Evolutionary conservation across 768 basidiomycete genomes (phyloP), one percentile per base, ranked within the genome.

Genomic region (Russula sp.): DNA sequence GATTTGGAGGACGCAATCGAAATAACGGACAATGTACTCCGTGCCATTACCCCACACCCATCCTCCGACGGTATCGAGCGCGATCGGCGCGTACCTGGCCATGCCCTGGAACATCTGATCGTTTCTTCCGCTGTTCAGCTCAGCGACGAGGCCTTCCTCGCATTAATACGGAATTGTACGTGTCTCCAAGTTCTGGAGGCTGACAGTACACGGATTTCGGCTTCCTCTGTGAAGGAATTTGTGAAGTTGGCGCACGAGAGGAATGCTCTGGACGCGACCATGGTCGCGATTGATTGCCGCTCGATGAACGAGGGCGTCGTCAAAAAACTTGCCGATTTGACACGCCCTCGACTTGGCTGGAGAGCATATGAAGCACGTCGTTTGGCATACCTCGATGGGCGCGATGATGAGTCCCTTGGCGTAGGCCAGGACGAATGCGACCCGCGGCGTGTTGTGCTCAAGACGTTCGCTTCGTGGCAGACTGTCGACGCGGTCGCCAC

Each of bases 381-480:
- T 72, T 78, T 93, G 20, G 78, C 75, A 48, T 94, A 83, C 75
- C 79, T 92, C 49, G 92, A 94, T 73, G 83, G 76, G 61, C 75
- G 84, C 69, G 90, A 92, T 71, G 81, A 79, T 7, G 87, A 89
- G 66, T 82, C 83, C 42, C 74, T 89, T 62, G 84, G 82, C 73
- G 75, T 84, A 10, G 88, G 87, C 51, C 86, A 90, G 75, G 88
- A 92, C 73, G 92, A 94, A 73, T 91, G 90, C 71, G 91, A 93
- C 67, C 80, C 82, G 70, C 75, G 70, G 71, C 78, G 86, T 28
- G 86, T 93, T 28, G 87, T 90, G 57, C 72, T 94, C 68, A 92
- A 92, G 81, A 85, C 88, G 28, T 94, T 92, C 73, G 88, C 89
- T 74, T 85, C 87, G 55, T 92, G 89, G 89, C 89, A 92, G 78